These are phyloP conservation scores for Apodospora peruviana DNA, from an alignment of 495 filamentous ascomycete genomes.

Conservation along the genomic window DNA sequence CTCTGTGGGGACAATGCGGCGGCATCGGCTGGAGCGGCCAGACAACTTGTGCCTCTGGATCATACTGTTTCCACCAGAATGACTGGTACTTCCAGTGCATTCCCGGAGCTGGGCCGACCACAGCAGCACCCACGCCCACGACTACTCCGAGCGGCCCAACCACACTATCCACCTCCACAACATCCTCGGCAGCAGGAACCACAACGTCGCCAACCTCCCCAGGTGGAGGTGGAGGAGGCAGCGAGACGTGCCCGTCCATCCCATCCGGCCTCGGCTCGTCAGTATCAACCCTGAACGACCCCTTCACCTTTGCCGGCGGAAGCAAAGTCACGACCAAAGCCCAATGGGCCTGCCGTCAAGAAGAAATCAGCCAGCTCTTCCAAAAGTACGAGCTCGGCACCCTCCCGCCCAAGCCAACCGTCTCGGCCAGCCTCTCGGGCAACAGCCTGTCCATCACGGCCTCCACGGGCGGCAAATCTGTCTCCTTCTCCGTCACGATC, in stretches of 20 bases:
- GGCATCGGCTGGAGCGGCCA: constrained; percentile 37
- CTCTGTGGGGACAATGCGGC: constrained; percentile 39
- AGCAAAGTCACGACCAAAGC: constrained; percentile 35
- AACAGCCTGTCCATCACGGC: constrained; percentile 32
- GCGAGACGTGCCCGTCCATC: constrained; percentile 12
- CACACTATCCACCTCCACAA: not conserved
- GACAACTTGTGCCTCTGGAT: constrained; percentile 31
- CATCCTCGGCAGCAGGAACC: constrained; percentile 1
- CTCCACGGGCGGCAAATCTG: constrained; percentile 36
- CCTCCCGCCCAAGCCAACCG: constrained; percentile 35
- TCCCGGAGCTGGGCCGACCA: constrained; percentile 12
- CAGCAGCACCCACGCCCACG: constrained; percentile 2
- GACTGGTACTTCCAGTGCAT: constrained; percentile 38
- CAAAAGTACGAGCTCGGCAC: constrained; percentile 49
- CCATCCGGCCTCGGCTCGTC: constrained; percentile 11
- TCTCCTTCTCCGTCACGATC: constrained; percentile 47
- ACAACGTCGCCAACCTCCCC: constrained; percentile 1
- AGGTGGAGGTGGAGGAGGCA: not conserved
- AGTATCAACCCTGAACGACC: constrained; percentile 38
- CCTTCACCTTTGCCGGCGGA: constrained; percentile 45
- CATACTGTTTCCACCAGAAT: constrained; percentile 35
- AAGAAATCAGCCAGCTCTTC: constrained; percentile 44
- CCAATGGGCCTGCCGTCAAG: constrained; percentile 44
- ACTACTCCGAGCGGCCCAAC: constrained; percentile 3
- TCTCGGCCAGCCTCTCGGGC: constrained; percentile 36